Evolutionary conservation across 2,329 filamentous ascomycete genomes (phyloP), one percentile per base, ranked within the genome.

Genomic region (Phialophora verrucosa): DNA sequence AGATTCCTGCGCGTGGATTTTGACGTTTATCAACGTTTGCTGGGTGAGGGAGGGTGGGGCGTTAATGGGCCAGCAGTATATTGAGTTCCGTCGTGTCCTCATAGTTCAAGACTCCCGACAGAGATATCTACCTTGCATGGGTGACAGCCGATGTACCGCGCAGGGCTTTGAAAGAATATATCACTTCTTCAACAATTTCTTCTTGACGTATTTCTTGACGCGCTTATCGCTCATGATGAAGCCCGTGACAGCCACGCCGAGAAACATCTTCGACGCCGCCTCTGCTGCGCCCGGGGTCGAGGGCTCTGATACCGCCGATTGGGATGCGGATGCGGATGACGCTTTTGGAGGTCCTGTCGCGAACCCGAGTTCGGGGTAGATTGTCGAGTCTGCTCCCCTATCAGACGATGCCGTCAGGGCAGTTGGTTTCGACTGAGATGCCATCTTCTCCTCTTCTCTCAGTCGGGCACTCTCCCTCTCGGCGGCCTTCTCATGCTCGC

Each of bases 181-280:
- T 59, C 51, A 62, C 49, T 65, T 62, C 49, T 65, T 68, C 11
- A 12, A n/a, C 58, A 68, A 20, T 35, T 68, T 65, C 54, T 68
- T 68, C 62, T 65, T 44, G 42, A 65, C 59, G 25, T 68, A 68
- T 53, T 68, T 68, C 62, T 51, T 64, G 10, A 68, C 50, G 35
- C 66, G 66, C 38, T 65, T 68, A 31, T 68, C 66, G 44, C 66
- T 68, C 66, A 68, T 68, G 47, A 68, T 55, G 55, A 68, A 67
- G 11, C 67, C 65, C 14, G 63, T 64, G 20, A 69, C 62, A 17
- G 69, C 69, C n/a, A 62, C 59, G 20, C 69, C 69, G 11, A 70
- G 53, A 54, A 71, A 70, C 49, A 70, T 42, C 17, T 66, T 62
- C n/a, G 61, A 58, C 2, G 66, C 69, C 10, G 64, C 64, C 49